phyloP scores from a whole-genome alignment of 495 filamentous ascomycete genomes.

The Stereocaulon alpinum region DNA sequence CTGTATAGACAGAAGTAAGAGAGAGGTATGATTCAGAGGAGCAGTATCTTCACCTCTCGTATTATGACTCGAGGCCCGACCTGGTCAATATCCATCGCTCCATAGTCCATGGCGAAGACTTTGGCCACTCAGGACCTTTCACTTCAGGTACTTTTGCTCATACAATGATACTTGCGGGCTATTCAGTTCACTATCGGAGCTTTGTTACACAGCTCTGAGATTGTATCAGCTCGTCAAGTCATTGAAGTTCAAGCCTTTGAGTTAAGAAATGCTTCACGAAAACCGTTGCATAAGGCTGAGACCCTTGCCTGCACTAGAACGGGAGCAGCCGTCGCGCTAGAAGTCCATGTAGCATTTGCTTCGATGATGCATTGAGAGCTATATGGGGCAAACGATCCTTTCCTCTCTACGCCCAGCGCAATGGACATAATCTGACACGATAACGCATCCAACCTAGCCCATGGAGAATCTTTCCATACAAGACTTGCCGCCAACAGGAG shows the following conservation, averaged over 20 bases:
- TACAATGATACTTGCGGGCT: background rate
- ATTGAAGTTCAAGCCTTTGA: no score
- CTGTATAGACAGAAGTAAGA: slow-evolving; percentile 31
- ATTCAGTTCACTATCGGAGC: no score
- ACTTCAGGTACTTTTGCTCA: background rate
- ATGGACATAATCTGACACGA: slow-evolving; percentile 5
- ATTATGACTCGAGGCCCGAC: slow-evolving; percentile 27
- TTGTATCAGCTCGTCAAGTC: background rate
- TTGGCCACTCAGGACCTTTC: background rate
- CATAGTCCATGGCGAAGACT: slow-evolving; percentile 25
- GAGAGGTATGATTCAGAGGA: background rate
- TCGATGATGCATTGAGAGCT: background rate
- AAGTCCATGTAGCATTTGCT: background rate
- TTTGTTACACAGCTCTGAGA: background rate
- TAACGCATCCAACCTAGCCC: background rate
- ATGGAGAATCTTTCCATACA: slow-evolving; percentile 24
- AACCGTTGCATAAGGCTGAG: background rate
- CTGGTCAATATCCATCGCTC: slow-evolving; percentile 25
- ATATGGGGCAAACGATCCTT: background rate
- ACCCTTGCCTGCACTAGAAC: background rate
- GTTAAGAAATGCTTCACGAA: no score
- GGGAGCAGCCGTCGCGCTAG: slow-evolving; percentile 1
- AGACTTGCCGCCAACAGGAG: slow-evolving; percentile 17
- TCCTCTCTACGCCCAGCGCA: background rate
- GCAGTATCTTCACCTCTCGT: slow-evolving; percentile 23